phyloP scores from a whole-genome alignment of 345 rosid genomes.

The Combretum micranthum region DNA sequence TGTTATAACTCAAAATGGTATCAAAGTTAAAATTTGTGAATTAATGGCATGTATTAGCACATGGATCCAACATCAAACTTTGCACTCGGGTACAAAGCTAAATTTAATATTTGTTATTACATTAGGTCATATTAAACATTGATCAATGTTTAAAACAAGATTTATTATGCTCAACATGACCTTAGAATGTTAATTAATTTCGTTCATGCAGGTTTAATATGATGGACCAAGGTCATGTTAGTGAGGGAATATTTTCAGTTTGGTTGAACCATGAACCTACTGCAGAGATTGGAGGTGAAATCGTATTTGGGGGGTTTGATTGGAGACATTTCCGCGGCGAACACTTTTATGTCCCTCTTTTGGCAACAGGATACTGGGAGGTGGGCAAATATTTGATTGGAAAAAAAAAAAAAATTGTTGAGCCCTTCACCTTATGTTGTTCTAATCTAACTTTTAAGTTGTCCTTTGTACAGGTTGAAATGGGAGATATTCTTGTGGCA shows the following conservation, averaged over 20 bases:
- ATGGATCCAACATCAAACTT: too few relatives aligned
- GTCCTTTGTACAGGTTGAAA: slow-evolving; percentile 29
- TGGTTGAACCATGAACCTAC: slow-evolving; percentile 46
- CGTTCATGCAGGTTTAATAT: slow-evolving; percentile 37
- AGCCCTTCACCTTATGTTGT: not conserved
- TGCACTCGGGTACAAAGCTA: not conserved
- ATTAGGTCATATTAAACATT: too few relatives aligned
- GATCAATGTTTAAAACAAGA: too few relatives aligned
- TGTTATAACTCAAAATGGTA: too few relatives aligned
- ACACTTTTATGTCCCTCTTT: slow-evolving; percentile 39
- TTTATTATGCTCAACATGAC: not conserved
- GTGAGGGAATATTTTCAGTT: slow-evolving; percentile 37
- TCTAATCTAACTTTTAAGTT: not conserved
- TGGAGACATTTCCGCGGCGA: slow-evolving; percentile 54
- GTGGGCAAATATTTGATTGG: slow-evolving; percentile 10
- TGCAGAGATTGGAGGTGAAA: slow-evolving; percentile 37
- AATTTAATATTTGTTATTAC: too few relatives aligned
- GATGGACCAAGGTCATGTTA: slow-evolving; percentile 39
- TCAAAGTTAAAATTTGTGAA: too few relatives aligned
- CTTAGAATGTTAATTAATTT: not conserved
- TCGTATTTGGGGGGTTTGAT: slow-evolving; percentile 58
- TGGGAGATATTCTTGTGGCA: slow-evolving; percentile 36
- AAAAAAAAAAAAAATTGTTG: not conserved
- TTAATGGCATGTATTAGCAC: too few relatives aligned
- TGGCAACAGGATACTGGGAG: slow-evolving; percentile 47